Percentiles rank a stretch among this genome's conserved stretches.
These are phyloP conservation scores for Curvularia eragrostidis DNA, from an alignment of 2,329 filamentous ascomycete genomes.

Conservation along the genomic window DNA sequence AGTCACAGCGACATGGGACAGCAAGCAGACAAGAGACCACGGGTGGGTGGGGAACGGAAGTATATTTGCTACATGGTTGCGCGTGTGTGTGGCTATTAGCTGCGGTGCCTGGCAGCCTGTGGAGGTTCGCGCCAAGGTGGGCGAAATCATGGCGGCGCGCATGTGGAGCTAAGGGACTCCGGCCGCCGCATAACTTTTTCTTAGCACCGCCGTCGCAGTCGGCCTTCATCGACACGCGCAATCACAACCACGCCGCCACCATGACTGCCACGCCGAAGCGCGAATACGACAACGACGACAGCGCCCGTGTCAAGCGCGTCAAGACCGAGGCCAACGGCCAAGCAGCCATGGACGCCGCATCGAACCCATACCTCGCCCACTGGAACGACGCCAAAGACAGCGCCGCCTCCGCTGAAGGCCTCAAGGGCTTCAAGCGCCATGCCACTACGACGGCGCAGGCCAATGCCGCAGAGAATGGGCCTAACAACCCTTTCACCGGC, in stretches of 20 bases:
- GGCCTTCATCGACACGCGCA: conserved; percentile 13
- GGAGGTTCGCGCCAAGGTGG: conserved; percentile 20
- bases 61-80: conserved; percentile 18
- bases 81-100: conserved; percentile 15
- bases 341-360: conserved; percentile 57
- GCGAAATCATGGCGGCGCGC: background rate
- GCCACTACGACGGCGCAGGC: conserved; percentile 80
- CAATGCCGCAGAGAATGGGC: conserved; percentile 75
- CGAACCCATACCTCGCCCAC: conserved; percentile 92
- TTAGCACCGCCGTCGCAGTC: conserved; percentile 5
- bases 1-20: background rate
- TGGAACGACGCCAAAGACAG: conserved; percentile 67
- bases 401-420: conserved; percentile 42
- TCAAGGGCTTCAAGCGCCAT: conserved; percentile 76
- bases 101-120: conserved; percentile 18
- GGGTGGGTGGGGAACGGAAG: conserved; percentile 3
- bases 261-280: conserved; percentile 61
- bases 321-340: conserved; percentile 43
- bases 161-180: conserved; percentile 18
- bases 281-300: conserved; percentile 56
- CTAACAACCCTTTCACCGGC: conserved; percentile 85
- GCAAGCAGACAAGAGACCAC: conserved; percentile 7
- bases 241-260: conserved; percentile 6
- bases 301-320: conserved; percentile 61
- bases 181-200: conserved; percentile 32